Evolutionary conservation across 148 eudicot species (phyloP), one percentile per base, ranked within the genome.

Genomic region (Fagopyrum homotropicum): DNA sequence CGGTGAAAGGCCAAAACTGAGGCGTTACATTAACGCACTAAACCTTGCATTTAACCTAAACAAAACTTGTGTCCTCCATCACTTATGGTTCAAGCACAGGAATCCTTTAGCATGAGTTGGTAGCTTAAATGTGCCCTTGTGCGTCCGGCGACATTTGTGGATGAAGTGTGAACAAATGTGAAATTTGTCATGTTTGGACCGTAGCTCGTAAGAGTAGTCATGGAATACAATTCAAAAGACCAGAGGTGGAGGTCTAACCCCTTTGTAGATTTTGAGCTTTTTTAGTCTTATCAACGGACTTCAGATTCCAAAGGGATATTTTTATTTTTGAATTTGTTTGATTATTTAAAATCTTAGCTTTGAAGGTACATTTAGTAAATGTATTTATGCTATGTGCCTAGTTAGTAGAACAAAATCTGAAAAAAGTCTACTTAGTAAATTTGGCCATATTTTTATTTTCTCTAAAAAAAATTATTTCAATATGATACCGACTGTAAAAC

Each of bases 181-280:
- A 77, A 73, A 43, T 78, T 78, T 3, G 64, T 7, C 12, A 74
- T 50, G 81, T 79, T 74, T 44, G 81, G 75, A 61, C 73, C 81
- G 54, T 81, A 85, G 79, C 84, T 77, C 8, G 84, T 72, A 16
- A 83, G 88, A 66, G 85, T 85, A 11, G 81, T 83, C 88, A 85
- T 85, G 17, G 49, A 54, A 77, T 50, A 17, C 56, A 75, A 46
- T 54, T 73, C 75, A 43, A 29, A 10, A 46, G 16, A 59, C 45
- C 44, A 2, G 71, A 75, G 12, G 73, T 63, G 69, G 69, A 63
- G 16, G 69, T 63, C 35, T 29, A 63, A 29, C 69, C 45, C 69
- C 69, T 63, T 63, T 7, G n/a, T 2, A 56, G 26, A 9, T 63
- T 29, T 22, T 22, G 10, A 14, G 45, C 4, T 63, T 12, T 22